Evolutionary conservation across 306 rosid genomes (phyloP).

Genomic region (Vicia faba): DNA sequence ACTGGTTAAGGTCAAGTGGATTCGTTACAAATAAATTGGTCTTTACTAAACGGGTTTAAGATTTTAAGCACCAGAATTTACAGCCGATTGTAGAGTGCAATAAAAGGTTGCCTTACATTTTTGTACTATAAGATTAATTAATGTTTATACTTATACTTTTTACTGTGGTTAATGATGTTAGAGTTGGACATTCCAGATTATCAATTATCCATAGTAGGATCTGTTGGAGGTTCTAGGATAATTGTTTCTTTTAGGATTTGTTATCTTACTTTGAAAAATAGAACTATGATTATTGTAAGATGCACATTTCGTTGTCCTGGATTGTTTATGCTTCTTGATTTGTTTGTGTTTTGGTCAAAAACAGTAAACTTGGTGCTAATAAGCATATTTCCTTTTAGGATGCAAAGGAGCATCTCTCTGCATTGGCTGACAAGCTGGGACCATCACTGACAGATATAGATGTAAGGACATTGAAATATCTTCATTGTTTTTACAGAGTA

Average conservation of each 20-base stretch:
- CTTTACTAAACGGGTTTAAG: slow-evolving; percentile 4
- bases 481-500: neutral
- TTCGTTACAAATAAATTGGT: slow-evolving; percentile 21
- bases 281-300: slow-evolving; percentile 19
- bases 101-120: neutral
- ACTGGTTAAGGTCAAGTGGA: neutral
- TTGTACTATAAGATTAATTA: slow-evolving; percentile 12
- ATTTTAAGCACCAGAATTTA: slow-evolving; percentile 15
- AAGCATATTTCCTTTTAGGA: slow-evolving; percentile 62
- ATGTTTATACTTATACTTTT: slow-evolving; percentile 20
- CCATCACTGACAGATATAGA: slow-evolving; percentile 84
- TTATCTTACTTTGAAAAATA: slow-evolving; percentile 18
- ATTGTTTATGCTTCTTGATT: slow-evolving; percentile 33
- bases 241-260: slow-evolving; percentile 15
- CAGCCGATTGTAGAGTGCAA: slow-evolving; percentile 5
- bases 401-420: slow-evolving; percentile 95
- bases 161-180: neutral
- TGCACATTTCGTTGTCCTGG: slow-evolving; percentile 25
- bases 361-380: slow-evolving; percentile 41
- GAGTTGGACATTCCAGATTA: slow-evolving; percentile 14
- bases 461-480: slow-evolving; percentile 55
- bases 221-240: slow-evolving; percentile 13
- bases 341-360: slow-evolving; percentile 17
- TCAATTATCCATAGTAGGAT: slow-evolving; percentile 11
- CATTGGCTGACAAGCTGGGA: slow-evolving; percentile 95